phyloP scores from a whole-genome alignment of 306 rosid species.

The Lupinus albus region DNA sequence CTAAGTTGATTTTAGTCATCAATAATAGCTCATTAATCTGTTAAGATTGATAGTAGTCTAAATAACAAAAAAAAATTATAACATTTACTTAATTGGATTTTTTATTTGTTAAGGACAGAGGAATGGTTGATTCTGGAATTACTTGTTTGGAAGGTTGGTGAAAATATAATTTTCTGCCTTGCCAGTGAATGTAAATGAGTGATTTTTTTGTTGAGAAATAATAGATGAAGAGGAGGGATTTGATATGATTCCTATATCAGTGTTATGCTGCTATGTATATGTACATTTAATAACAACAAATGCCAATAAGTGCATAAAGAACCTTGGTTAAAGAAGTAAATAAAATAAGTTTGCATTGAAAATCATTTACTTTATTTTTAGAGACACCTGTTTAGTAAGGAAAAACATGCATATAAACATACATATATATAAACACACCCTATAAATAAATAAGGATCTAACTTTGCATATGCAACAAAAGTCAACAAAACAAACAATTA shows the following conservation, averaged over 20 bases:
- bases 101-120: constrained; percentile 7
- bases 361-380: neutral
- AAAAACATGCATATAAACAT: neutral
- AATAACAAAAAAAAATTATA: neutral
- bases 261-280: neutral
- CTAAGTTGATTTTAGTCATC: constrained; percentile 34
- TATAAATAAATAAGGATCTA: too few relatives aligned
- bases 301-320: neutral
- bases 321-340: constrained; percentile 2
- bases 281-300: too few relatives aligned
- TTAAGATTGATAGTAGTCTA: constrained; percentile 21
- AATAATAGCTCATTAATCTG: constrained; percentile 42
- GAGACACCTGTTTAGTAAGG: constrained; percentile 2
- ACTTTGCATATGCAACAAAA: constrained; percentile 40
- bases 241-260: neutral
- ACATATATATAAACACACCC: too few relatives aligned
- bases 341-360: neutral
- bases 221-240: neutral
- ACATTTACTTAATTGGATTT: neutral
- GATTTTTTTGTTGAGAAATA: neutral
- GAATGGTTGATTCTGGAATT: constrained; percentile 12
- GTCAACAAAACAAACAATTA: constrained; percentile 49
- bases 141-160: constrained; percentile 5
- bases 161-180: neutral
- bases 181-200: neutral